phyloP scores from a whole-genome alignment of 2,329 filamentous ascomycete genomes.

The Trichothecium sympodiale region DNA sequence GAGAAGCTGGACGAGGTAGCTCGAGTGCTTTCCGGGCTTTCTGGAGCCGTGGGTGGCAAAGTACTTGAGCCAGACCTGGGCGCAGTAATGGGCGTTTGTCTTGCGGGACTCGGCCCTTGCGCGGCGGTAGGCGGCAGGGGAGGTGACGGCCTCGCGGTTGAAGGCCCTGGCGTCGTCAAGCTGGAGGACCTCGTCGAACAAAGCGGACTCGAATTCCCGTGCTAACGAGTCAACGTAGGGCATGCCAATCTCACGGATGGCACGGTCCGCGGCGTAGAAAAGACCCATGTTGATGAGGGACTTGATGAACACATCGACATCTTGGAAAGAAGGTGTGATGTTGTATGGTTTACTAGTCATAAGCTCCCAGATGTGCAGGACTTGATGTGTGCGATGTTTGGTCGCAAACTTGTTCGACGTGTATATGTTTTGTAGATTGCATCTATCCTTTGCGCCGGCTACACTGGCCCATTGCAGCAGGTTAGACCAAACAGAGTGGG shows the following conservation, averaged over 20 bases:
- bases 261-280: constrained; percentile 11
- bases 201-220: constrained; percentile 13
- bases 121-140: constrained; percentile 13
- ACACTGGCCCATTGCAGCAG: constrained; percentile 50
- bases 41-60: constrained; percentile 15
- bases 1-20: constrained; percentile 11
- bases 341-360: constrained; percentile 50
- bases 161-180: constrained; percentile 10
- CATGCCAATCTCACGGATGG: constrained; percentile 28
- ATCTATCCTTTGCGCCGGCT: neutral
- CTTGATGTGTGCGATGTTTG: constrained; percentile 6
- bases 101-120: constrained; percentile 16
- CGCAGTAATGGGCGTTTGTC: constrained; percentile 20
- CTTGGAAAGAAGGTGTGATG: constrained; percentile 42
- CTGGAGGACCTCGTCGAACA: constrained; percentile 21
- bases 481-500: constrained; percentile 49
- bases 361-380: constrained; percentile 17
- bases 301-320: constrained; percentile 37
- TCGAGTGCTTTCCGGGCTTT: constrained; percentile 7
- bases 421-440: neutral
- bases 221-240: constrained; percentile 22
- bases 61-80: constrained; percentile 14
- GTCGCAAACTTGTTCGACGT: no score
- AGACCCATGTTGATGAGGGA: constrained; percentile 19
- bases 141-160: constrained; percentile 1